Conservation (phyloP, 257 asterid genomes). For the Solanum virginianum region DNA sequence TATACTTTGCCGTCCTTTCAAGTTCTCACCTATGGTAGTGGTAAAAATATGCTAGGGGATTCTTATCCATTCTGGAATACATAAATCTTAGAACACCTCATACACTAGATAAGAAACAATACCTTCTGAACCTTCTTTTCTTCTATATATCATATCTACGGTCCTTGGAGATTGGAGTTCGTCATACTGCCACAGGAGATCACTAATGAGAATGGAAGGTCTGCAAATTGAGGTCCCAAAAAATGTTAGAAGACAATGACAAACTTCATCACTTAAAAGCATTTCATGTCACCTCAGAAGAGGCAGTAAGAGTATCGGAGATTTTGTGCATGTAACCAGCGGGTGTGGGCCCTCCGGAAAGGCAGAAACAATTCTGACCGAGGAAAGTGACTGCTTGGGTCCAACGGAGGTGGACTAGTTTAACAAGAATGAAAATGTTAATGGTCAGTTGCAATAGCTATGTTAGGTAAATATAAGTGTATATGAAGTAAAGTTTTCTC, state of each 20-base stretch:
- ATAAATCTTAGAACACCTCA: background rate
- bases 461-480: background rate
- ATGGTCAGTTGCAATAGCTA: background rate
- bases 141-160: conserved; percentile 34
- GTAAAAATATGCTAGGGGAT: background rate
- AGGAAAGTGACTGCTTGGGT: background rate
- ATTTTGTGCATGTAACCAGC: background rate
- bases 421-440: background rate
- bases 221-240: conserved; percentile 31
- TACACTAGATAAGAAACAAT: conserved; percentile 3
- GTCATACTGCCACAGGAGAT: conserved; percentile 55
- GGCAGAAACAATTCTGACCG: background rate
- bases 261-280: background rate
- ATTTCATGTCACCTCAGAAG: background rate
- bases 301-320: background rate
- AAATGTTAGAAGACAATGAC: background rate
- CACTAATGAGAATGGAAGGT: conserved; percentile 77
- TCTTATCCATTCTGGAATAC: background rate
- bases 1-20: background rate
- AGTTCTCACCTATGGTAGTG: background rate
- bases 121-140: conserved; percentile 49
- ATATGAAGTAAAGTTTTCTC: background rate
- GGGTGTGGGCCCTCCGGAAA: background rate
- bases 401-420: background rate
- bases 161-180: conserved; percentile 33